Evolutionary conservation across 1,139 yeast genomes (phyloP), one percentile per base, ranked within the genome.

Genomic region (Suhomyces bokatorum): DNA sequence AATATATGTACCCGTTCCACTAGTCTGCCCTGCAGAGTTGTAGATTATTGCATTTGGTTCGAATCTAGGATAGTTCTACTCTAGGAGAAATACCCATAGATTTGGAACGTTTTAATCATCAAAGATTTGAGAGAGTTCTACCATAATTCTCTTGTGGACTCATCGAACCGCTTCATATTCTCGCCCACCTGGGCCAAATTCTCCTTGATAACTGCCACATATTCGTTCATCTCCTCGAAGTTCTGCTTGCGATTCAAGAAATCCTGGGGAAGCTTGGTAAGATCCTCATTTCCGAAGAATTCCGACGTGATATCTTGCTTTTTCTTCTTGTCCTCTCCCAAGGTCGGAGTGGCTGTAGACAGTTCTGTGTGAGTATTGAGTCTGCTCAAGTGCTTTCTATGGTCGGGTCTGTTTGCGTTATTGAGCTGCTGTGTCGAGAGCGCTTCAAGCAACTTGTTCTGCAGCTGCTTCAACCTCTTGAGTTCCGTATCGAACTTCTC

Each of bases 401-500:
- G 50, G 31, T 50, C 53, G 41, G 42, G 44, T 13, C 40, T 44
- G 26, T 32, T 38, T 12, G 48, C 47, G 31, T 48, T 46, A 35
- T 44, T 48, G 38, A 59, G 59, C 39, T 66, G 70, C 43, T 70
- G 75, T 16, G 66, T 61, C 15, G 74, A 75, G 77, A 89, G 78
- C 16, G 79, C 73, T 32, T 74, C 73, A 17, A 88, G 72, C 33
- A 89, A 66, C 42, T 73, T 77, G 36, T 80, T 67, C 60, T 90
- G 96, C 31, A 84, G 73, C 27, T 62, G 61, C 49, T 88, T 80
- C 45, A 88, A 70, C 42, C 75, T 69, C 22, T 66, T 67, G 48
- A 90, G 64, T 33, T 84, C 83, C 8, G 69, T 66, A 32, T 80
- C 78, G 57, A 86, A 87, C 32, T 75, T 70, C 4, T 73, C 72